Evolutionary conservation across 2,329 filamentous ascomycete genomes (phyloP).

Genomic region (Emericellopsis atlantica): DNA sequence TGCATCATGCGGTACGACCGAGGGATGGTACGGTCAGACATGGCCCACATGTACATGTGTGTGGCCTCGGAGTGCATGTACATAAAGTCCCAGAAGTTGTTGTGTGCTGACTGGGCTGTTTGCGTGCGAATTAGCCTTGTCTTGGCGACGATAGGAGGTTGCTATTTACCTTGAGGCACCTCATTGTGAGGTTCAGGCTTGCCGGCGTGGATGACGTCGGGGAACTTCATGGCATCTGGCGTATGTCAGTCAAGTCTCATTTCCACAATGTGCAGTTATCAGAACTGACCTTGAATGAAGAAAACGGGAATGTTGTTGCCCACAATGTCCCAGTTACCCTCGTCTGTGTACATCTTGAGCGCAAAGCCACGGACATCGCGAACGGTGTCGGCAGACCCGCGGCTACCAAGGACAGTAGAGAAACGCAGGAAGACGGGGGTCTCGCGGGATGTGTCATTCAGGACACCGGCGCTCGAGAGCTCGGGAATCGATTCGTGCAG

Average conservation of each 20-base stretch:
- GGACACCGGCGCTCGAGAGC: conserved; percentile 52
- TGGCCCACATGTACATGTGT: conserved; percentile 50
- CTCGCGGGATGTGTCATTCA: conserved; percentile 23
- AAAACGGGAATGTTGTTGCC: conserved; percentile 64
- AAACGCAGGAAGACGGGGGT: conserved; percentile 63
- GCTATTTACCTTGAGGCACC: conserved; percentile 53
- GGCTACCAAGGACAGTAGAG: conserved; percentile 64
- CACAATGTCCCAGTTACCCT: conserved; percentile 61
- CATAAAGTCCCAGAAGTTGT: conserved; percentile 58
- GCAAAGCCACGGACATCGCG: conserved; percentile 76
- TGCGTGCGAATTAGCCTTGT: background rate
- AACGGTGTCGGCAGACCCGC: conserved; percentile 68
- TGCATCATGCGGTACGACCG: conserved; percentile 77
- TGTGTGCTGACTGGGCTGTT: conserved; percentile 1
- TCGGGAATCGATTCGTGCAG: conserved; percentile 54
- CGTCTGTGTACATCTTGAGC: conserved; percentile 52
- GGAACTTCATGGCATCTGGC: conserved; percentile 57
- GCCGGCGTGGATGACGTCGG: conserved; percentile 47
- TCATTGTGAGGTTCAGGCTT: conserved; percentile 63
- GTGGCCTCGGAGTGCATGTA: conserved; percentile 46
- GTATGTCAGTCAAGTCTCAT: conserved; percentile 8
- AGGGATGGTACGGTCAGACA: conserved; percentile 63
- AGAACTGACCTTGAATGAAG: conserved; percentile 49
- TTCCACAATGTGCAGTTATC: conserved; percentile 30
- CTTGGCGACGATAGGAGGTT: background rate